A percentile compares a stretch with the other conserved stretches of the same genome.
phyloP scores from a whole-genome alignment of 2,329 filamentous ascomycete genomes.

The Ceratocystis cacaofunesta region DNA sequence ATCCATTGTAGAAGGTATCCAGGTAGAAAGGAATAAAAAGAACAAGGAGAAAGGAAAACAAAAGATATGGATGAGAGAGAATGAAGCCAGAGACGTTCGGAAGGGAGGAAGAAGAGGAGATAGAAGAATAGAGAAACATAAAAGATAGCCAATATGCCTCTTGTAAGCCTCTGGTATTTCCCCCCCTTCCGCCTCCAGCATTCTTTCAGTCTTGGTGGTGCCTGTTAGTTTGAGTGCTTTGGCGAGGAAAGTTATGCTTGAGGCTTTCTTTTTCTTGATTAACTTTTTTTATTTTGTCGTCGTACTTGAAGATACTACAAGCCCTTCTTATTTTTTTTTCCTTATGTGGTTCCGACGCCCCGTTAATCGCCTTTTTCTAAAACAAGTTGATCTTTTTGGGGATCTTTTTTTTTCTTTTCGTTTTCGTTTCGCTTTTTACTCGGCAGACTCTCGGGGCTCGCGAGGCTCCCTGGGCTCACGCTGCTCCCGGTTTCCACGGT shows the following conservation, averaged over 20 bases:
- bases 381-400: not conserved
- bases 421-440: slow-evolving; percentile 21
- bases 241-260: not conserved
- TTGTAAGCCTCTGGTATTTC: no score
- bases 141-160: not conserved
- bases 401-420: slow-evolving; percentile 5
- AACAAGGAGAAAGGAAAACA: no score
- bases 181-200: not conserved
- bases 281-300: not conserved
- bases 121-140: not conserved
- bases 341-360: not conserved
- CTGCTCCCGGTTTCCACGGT: slow-evolving; percentile 28
- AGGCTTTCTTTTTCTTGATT: not conserved
- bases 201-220: not conserved
- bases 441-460: slow-evolving; percentile 21
- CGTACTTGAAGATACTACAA: slow-evolving; percentile 1
- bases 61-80: no score
- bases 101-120: not conserved
- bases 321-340: slow-evolving; percentile 15
- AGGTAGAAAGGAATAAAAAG: no score
- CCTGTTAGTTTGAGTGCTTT: not conserved
- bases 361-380: not conserved
- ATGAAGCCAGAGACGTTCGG: no score
- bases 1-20: no score
- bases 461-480: slow-evolving; percentile 15